Conservation (phyloP, 2,329 filamentous ascomycete species). For the Nannizzia gypsea region DNA sequence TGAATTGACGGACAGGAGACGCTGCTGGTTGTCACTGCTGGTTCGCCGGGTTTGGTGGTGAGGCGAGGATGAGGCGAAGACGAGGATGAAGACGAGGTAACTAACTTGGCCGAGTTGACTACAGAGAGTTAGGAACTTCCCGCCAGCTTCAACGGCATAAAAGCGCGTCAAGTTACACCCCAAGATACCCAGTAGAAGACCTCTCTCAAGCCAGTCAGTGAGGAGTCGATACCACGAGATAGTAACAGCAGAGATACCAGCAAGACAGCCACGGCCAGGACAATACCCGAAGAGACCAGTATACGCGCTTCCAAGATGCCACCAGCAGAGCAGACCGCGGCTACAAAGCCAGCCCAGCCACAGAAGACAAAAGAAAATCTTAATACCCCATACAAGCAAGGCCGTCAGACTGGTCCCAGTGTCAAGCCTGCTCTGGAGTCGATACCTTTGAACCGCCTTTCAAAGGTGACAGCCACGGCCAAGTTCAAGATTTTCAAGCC, state of each 20-base stretch:
- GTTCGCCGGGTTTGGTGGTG: too few relatives aligned
- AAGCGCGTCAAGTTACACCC: background rate
- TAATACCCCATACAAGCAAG: background rate
- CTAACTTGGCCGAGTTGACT: background rate
- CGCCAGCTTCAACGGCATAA: background rate
- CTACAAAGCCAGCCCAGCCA: background rate
- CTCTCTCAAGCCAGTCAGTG: background rate
- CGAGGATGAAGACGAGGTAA: background rate
- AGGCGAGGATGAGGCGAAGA: too few relatives aligned
- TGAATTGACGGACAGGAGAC: too few relatives aligned
- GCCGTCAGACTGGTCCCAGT: background rate
- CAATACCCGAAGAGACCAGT: background rate
- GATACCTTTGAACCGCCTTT: background rate
- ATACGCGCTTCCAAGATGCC: background rate
- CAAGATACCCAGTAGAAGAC: background rate
- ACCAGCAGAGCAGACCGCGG: background rate
- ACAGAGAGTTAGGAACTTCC: background rate
- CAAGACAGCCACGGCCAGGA: background rate
- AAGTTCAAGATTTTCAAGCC: background rate
- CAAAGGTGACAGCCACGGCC: background rate
- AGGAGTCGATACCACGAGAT: too few relatives aligned
- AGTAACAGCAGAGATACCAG: too few relatives aligned
- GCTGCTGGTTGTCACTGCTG: too few relatives aligned
- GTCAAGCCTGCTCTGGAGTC: background rate
- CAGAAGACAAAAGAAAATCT: background rate